phyloP scores from a whole-genome alignment of 2,329 filamentous ascomycete genomes.

The Tolypocladium guangdongense region DNA sequence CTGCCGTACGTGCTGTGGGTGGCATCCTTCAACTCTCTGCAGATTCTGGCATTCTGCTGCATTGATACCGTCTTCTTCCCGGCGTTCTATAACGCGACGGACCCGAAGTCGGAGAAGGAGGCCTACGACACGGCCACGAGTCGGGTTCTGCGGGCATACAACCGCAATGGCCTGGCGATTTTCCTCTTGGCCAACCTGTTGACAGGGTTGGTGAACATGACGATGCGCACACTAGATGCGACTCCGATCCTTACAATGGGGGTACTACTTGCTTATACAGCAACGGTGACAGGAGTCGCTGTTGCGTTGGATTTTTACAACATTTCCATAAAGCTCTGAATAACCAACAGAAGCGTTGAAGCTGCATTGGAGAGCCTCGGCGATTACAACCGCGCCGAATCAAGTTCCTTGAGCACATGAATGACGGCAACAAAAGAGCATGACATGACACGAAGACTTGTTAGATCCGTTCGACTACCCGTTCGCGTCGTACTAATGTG shows the following conservation, averaged over 20 bases:
- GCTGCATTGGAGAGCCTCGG: background rate
- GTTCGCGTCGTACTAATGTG: background rate
- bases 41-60: slow-evolving; percentile 66
- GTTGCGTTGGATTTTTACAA: slow-evolving; percentile 53
- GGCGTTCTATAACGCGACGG: slow-evolving; percentile 48
- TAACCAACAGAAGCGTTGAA: too few species aligned
- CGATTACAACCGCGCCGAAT: background rate
- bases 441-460: background rate
- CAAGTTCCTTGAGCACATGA: background rate
- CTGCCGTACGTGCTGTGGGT: slow-evolving; percentile 91
- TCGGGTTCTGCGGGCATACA: slow-evolving; percentile 69
- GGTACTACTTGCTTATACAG: slow-evolving; percentile 65
- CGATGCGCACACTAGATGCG: slow-evolving; percentile 68
- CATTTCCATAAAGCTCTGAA: slow-evolving; percentile 59
- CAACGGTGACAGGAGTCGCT: slow-evolving; percentile 54
- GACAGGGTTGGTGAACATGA: slow-evolving; percentile 84
- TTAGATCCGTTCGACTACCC: background rate
- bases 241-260: slow-evolving; percentile 54
- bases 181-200: slow-evolving; percentile 84
- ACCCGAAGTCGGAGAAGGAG: slow-evolving; percentile 47
- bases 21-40: slow-evolving; percentile 77
- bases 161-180: slow-evolving; percentile 74
- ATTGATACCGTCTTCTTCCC: slow-evolving; percentile 75
- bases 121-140: slow-evolving; percentile 64
- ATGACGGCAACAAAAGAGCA: background rate